These are phyloP conservation scores for Polytrichum formosum DNA, from an alignment of 225 moss, liverwort and hornwort species.

Conservation along the genomic window DNA sequence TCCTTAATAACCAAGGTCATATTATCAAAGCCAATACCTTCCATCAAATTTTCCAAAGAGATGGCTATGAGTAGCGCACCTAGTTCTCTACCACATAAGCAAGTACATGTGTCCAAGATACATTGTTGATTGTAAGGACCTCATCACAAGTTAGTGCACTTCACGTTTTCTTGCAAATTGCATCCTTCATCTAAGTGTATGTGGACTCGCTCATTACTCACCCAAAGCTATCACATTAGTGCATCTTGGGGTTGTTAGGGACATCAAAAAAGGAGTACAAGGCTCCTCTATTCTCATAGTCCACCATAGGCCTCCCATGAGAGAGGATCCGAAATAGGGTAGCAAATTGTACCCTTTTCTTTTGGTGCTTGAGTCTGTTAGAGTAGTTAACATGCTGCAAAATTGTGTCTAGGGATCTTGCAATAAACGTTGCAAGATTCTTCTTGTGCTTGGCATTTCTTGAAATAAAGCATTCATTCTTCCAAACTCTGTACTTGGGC, in stretches of 20 bases:
- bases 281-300: neutral
- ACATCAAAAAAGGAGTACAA: neutral
- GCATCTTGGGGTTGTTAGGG: neutral
- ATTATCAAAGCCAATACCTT: neutral
- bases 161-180: neutral
- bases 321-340: neutral
- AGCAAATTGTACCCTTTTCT: neutral
- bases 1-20: neutral
- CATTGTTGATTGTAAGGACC: neutral
- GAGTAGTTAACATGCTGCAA: neutral
- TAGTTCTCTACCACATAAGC: neutral
- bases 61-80: neutral
- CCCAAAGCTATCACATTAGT: neutral
- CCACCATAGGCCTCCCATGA: neutral
- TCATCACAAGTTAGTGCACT: neutral
- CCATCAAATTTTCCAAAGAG: neutral
- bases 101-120: neutral
- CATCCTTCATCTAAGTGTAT: neutral
- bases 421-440: neutral
- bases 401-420: neutral
- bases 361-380: too few species aligned
- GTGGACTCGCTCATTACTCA: neutral
- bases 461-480: neutral
- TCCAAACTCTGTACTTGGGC: neutral
- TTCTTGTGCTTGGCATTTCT: neutral